phyloP scores from a whole-genome alignment of 179 eudicot genomes.

The Beta macrorhiza region DNA sequence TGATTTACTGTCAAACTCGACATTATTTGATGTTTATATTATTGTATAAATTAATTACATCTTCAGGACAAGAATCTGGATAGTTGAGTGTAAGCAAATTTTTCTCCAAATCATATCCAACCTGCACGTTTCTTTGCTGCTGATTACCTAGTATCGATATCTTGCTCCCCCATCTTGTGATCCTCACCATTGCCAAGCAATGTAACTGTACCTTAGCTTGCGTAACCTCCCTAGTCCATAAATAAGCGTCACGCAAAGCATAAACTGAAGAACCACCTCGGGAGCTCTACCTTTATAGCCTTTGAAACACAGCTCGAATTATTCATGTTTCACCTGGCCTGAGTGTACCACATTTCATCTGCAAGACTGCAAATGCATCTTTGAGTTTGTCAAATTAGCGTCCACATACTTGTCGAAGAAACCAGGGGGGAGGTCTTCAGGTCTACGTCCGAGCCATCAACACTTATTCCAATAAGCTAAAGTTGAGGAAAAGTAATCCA shows the following conservation, averaged over 20 bases:
- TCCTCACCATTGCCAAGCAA: slow-evolving; percentile 5
- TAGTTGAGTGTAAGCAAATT: background rate
- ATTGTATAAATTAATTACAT: background rate
- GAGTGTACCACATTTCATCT: background rate
- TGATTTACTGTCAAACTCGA: no score
- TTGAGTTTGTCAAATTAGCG: background rate
- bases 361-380: background rate
- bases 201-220: background rate
- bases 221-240: background rate
- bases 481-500: background rate
- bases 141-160: background rate
- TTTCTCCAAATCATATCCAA: slow-evolving; percentile 5
- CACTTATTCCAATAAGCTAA: background rate
- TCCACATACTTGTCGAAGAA: background rate
- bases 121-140: background rate
- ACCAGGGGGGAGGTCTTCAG: background rate
- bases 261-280: background rate
- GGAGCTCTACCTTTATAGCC: slow-evolving; percentile 3
- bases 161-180: background rate
- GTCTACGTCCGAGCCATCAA: background rate
- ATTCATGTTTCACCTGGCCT: background rate
- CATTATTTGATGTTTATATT: background rate
- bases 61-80: background rate
- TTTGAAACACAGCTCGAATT: background rate
- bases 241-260: background rate